Evolutionary conservation across 306 rosid species (phyloP).

Genomic region (Lathyrus oleraceus): DNA sequence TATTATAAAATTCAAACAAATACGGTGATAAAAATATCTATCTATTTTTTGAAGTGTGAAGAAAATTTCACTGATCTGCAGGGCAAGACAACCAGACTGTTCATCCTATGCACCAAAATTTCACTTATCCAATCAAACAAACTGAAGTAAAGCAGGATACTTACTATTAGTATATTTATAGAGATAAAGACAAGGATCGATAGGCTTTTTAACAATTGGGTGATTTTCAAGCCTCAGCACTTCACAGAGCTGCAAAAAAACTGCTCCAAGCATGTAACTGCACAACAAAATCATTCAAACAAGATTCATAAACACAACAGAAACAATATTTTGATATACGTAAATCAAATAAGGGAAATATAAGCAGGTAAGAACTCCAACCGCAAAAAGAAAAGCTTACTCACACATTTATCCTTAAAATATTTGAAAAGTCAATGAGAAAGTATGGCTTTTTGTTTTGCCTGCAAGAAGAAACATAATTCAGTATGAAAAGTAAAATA

Average conservation of each 20-base stretch:
- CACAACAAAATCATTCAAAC: constrained; percentile 35
- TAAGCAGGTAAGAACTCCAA: constrained; percentile 3
- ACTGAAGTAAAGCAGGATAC: constrained; percentile 32
- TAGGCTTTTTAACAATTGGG: constrained; percentile 64
- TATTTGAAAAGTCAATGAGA: constrained; percentile 82
- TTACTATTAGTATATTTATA: constrained; percentile 65
- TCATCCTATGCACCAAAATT: constrained; percentile 18
- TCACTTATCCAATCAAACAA: constrained; percentile 9
- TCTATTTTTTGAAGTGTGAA: background rate
- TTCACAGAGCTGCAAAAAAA: constrained; percentile 81
- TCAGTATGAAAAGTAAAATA: constrained; percentile 26
- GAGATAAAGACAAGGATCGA: constrained; percentile 83
- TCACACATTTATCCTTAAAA: constrained; percentile 68
- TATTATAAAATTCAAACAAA: constrained; percentile 1
- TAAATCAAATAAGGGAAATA: constrained; percentile 5
- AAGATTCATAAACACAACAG: constrained; percentile 27
- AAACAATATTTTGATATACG: constrained; percentile 14
- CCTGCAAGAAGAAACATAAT: constrained; percentile 47
- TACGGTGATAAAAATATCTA: background rate
- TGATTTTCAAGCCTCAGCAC: constrained; percentile 67
- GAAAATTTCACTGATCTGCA: background rate
- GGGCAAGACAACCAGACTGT: background rate
- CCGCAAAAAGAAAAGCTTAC: constrained; percentile 36
- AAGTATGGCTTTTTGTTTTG: constrained; percentile 65
- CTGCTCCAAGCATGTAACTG: constrained; percentile 78